phyloP scores from a whole-genome alignment of 2,329 filamentous ascomycete genomes.

The Fusarium agapanthi region DNA sequence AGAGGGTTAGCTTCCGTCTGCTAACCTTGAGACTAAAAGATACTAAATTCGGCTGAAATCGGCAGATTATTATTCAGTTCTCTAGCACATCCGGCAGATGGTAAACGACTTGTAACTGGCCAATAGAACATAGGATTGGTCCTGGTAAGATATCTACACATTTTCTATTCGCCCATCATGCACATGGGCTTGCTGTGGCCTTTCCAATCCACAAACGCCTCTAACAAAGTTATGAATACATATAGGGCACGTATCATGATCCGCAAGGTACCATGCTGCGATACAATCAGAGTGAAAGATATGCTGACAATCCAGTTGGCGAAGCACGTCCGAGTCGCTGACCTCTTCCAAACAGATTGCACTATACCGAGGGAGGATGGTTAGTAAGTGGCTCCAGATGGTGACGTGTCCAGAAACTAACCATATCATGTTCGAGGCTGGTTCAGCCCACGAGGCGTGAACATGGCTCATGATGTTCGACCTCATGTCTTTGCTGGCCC shows the following conservation, averaged over 20 bases:
- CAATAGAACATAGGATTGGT: too few species aligned
- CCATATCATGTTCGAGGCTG: neutral
- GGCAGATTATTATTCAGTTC: neutral
- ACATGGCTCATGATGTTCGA: neutral
- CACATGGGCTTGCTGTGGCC: neutral
- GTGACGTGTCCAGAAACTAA: neutral
- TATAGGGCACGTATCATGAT: neutral
- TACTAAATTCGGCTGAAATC: neutral
- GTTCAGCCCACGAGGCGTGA: neutral
- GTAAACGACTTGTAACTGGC: too few species aligned
- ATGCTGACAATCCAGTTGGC: neutral
- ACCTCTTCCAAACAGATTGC: neutral
- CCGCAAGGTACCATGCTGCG: neutral
- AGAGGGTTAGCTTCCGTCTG: neutral
- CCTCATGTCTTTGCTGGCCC: neutral
- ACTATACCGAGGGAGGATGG: neutral
- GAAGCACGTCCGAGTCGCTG: neutral
- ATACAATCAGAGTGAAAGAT: neutral
- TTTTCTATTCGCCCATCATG: neutral
- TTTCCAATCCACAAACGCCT: neutral
- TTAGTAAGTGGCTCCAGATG: neutral
- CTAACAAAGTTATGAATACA: neutral
- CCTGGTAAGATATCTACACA: neutral
- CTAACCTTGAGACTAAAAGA: too few species aligned
- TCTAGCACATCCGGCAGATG: neutral